Base-by-base conservation (phyloP, 2,329 filamentous ascomycete genomes). In the Mycosphaerelloides madeirae region DNA sequence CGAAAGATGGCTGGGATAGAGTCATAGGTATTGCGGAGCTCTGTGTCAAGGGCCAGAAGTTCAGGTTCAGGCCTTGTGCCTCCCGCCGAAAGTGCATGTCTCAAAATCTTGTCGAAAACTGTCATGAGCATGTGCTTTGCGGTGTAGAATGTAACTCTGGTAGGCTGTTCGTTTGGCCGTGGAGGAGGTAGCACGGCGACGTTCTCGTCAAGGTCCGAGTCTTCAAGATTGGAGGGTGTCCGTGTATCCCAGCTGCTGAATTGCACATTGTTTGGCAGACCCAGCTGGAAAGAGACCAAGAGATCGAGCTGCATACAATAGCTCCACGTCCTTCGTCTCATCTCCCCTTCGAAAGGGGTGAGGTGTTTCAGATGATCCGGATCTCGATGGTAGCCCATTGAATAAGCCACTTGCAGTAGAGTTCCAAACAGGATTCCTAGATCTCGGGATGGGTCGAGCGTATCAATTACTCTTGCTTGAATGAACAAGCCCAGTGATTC, bases 191-290 rank as follows among this genome's bases (percentile, higher is more conserved):
- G 35, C 1, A 48, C 53, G 1, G 39, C 52, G 7, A 58, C 59
- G 2, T 45, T 19, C 14, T 60, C 53, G 29, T 66, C 54, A 14
- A 75, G 63, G 37, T 75, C 72, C 1, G 38, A 46, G 34, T 74
- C 71, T 2, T 60, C 46, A 0, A 73, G 57, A 41, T 73, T 74
- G 0, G 54, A 55, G 1, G 72, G 72, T 33, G 63, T 57, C 12
- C 50, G 45, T 0, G 69, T 69, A 44, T 75, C 70, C 38, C 58
- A 61, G n/a, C 67, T 62, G 13, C 58, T 54, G 13, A 63, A 51
- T 37, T 64, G 64, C n/a, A 74, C 64, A 61, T 70, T 68, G 29
- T 68, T 68, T 1, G 72, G 71, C 11, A 73, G 55, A 0, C 71
- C 71, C 29, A 71, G 61, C 43, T 72, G 65, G 25, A 69, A 70